phyloP scores from a whole-genome alignment of 179 eudicot genomes.

The Sideroxylon spinosum region DNA sequence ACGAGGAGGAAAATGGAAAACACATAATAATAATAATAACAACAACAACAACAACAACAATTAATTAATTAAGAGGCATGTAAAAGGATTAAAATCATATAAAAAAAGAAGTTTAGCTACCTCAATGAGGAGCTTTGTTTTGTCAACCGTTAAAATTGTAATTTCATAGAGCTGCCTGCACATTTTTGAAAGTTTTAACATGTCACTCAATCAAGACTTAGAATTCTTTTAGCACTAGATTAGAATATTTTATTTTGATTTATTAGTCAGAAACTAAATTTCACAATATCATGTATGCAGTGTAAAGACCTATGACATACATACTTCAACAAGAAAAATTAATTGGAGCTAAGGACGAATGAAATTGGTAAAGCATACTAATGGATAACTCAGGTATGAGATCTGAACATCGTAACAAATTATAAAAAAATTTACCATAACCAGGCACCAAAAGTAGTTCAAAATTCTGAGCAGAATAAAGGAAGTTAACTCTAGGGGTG shows the following conservation, averaged over 20 bases:
- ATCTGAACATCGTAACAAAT: neutral
- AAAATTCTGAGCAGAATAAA: neutral
- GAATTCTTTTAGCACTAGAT: neutral
- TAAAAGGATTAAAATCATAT: neutral
- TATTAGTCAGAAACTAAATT: neutral
- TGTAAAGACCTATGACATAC: neutral
- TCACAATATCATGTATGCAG: neutral
- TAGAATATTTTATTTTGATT: neutral
- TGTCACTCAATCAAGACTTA: neutral
- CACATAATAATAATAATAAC: no score
- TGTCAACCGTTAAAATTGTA: slow-evolving; percentile 75
- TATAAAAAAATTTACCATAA: neutral
- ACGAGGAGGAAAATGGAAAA: neutral
- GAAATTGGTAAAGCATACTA: neutral
- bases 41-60: no score
- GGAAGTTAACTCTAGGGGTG: no score
- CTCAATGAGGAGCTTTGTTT: slow-evolving; percentile 76
- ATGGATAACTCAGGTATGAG: neutral
- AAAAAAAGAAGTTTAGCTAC: slow-evolving; percentile 27
- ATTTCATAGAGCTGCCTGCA: slow-evolving; percentile 73
- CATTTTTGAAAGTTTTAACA: slow-evolving; percentile 9
- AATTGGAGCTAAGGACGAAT: neutral
- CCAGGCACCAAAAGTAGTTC: neutral
- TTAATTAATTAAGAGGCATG: neutral
- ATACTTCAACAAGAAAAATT: slow-evolving; percentile 1